phyloP scores from a whole-genome alignment of 495 filamentous ascomycete genomes.

The Trichoderma parareesei region DNA sequence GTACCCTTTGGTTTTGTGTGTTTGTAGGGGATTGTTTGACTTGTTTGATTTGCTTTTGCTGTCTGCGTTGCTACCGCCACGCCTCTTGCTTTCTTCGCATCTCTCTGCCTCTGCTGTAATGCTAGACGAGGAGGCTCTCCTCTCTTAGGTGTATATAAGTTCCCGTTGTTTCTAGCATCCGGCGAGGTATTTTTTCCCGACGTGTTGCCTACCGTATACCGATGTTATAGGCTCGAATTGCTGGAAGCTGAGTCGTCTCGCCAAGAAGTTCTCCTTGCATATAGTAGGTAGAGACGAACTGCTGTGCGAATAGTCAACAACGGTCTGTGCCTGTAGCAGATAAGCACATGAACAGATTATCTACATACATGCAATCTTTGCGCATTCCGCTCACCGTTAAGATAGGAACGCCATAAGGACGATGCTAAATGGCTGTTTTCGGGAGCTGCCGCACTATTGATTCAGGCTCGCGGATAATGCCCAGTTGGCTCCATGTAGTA shows the following conservation, averaged over 20 bases:
- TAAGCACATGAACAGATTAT: too few relatives aligned
- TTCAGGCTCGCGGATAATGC: neutral
- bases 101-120: neutral
- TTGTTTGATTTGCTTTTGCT: neutral
- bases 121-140: neutral
- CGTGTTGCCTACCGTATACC: too few relatives aligned
- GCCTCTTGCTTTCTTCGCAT: neutral
- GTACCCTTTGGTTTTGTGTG: neutral
- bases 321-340: too few relatives aligned
- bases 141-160: neutral
- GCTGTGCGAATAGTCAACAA: too few relatives aligned
- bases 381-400: too few relatives aligned
- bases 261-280: too few relatives aligned
- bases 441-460: neutral
- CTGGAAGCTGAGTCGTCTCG: too few relatives aligned
- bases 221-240: neutral
- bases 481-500: neutral
- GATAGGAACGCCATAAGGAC: too few relatives aligned
- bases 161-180: neutral
- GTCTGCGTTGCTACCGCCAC: neutral
- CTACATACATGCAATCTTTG: too few relatives aligned
- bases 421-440: neutral
- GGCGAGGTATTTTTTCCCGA: too few relatives aligned
- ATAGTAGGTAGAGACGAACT: neutral
- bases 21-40: neutral